Evolutionary conservation across 495 filamentous ascomycete species (phyloP).

Genomic region (Trichoderma asperelloides): DNA sequence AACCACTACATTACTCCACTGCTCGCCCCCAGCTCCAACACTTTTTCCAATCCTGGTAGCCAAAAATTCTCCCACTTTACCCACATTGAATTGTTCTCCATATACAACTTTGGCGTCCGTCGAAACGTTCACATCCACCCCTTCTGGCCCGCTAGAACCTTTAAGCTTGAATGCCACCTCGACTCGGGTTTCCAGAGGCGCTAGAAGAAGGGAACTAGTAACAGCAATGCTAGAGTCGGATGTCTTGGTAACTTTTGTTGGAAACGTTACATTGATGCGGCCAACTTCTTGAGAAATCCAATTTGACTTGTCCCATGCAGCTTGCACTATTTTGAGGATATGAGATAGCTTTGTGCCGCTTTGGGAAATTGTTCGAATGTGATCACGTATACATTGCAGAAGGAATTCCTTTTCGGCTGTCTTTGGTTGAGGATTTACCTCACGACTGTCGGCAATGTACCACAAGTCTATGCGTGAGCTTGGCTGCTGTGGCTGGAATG

Average conservation of each 20-base stretch:
- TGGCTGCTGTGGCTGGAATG: conserved; percentile 36
- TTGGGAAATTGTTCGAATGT: conserved; percentile 46
- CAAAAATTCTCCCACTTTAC: conserved; percentile 55
- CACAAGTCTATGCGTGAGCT: conserved; percentile 37
- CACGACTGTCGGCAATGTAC: conserved; percentile 45
- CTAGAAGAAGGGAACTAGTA: conserved; percentile 45
- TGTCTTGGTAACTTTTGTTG: conserved; percentile 43
- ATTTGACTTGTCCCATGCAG: conserved; percentile 51
- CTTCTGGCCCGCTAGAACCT: conserved; percentile 12
- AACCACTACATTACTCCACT: conserved; percentile 47
- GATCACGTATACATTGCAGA: conserved; percentile 52
- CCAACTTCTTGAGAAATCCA: conserved; percentile 45
- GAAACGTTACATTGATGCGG: conserved; percentile 42
- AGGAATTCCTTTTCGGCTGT: conserved; percentile 60
- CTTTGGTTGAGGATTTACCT: conserved; percentile 36
- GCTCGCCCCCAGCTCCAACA: conserved; percentile 25
- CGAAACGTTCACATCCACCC: conserved; percentile 37
- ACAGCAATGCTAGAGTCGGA: conserved; percentile 49
- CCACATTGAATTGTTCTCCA: conserved; percentile 55
- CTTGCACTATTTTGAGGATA: conserved; percentile 45
- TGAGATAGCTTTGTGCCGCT: conserved; percentile 39
- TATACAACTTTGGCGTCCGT: conserved; percentile 50
- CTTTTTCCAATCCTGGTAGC: conserved; percentile 33
- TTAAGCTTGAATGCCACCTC: conserved; percentile 39
- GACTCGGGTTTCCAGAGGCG: conserved; percentile 50